phyloP scores from a whole-genome alignment of 768 basidiomycete species.

The Russula sp. region DNA sequence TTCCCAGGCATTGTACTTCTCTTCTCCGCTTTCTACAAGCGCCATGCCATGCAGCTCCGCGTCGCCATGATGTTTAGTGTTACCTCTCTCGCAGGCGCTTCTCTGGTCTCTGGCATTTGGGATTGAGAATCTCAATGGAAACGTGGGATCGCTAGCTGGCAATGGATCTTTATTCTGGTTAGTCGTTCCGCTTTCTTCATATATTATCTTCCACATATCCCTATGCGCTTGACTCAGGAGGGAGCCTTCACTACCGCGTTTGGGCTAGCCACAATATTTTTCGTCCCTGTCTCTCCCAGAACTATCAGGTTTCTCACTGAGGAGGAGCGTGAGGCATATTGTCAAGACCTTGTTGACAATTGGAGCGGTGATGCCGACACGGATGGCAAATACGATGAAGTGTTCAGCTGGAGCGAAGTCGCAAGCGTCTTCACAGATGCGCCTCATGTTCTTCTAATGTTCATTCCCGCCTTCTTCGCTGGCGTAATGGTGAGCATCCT shows the following conservation, averaged over 20 bases:
- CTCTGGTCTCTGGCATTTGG: slow-evolving; percentile 62
- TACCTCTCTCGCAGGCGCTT: slow-evolving; percentile 55
- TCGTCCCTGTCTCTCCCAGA: slow-evolving; percentile 47
- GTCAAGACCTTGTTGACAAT: slow-evolving; percentile 40
- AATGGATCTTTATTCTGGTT: slow-evolving; percentile 65
- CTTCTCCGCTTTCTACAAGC: slow-evolving; percentile 35
- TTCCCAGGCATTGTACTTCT: slow-evolving; percentile 40
- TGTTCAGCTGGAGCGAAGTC: slow-evolving; percentile 59
- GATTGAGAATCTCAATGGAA: slow-evolving; percentile 57
- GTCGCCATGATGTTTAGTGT: slow-evolving; percentile 45
- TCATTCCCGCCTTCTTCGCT: slow-evolving; percentile 50
- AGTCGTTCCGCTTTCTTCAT: background rate
- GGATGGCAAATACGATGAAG: slow-evolving; percentile 44
- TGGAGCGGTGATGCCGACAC: slow-evolving; percentile 37
- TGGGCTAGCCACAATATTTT: slow-evolving; percentile 49
- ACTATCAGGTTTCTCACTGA: slow-evolving; percentile 49
- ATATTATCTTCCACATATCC: background rate
- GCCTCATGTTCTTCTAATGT: slow-evolving; percentile 55
- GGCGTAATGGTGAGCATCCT: slow-evolving; percentile 46
- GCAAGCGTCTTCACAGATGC: slow-evolving; percentile 44
- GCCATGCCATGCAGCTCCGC: slow-evolving; percentile 36
- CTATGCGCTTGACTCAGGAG: slow-evolving; percentile 38
- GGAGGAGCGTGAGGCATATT: slow-evolving; percentile 43
- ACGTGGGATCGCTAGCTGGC: slow-evolving; percentile 55
- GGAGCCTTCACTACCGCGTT: slow-evolving; percentile 62